Evolutionary conservation across 768 basidiomycete genomes (phyloP), one percentile per base, ranked within the genome.

Genomic region (Porphyrellus cyaneotinctus): DNA sequence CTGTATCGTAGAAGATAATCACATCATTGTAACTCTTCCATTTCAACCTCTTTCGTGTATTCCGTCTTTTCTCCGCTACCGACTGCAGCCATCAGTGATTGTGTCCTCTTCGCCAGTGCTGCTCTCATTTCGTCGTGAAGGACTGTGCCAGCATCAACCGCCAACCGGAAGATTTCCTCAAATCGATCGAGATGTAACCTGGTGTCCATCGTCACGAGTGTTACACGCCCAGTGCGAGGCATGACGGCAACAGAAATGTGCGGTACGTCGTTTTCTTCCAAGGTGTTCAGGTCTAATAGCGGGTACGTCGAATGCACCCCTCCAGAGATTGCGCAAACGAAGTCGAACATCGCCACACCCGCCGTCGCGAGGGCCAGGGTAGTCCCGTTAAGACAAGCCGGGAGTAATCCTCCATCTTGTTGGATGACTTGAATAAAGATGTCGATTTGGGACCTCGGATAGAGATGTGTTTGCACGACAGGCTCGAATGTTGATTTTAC

Each of bases 401-500:
- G 88, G 22, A 97, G 78, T 37, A 97, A 75, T 0, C 91, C 91
- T 36, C 97, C 97, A 63, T 99, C 97, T 65, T 94, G 89, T 60
- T 97, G 91, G 35, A 97, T 74, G 26, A 99, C 85, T 68, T 95
- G 93, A 8, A 99, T 78, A 69, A 85, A 90, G 54, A 99, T 85
- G 71, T 95, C 91, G 67, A 99, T 97, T 67, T 94, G 86, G 31
- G 90, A 90, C 44, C 97, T 85, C 20, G 95, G 95, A 72, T 97
- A 97, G 43, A 99, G 80, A 54, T 79, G 80, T 8, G 89, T 88
- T 66, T 93, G 89, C 22, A 99, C 82, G 50, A 95, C 92, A 37
- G 95, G 93, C 65, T 98, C 95, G 66, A 99, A 98, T 0, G 97
- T 98, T 28, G 91, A 85, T 72, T 91, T 90, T 57, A 98, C 85